A percentile compares a stretch with the other conserved stretches of the same genome.
These are phyloP conservation scores for Fusarium dlaminii DNA, from an alignment of 2,329 filamentous ascomycete species.

Conservation along the genomic window DNA sequence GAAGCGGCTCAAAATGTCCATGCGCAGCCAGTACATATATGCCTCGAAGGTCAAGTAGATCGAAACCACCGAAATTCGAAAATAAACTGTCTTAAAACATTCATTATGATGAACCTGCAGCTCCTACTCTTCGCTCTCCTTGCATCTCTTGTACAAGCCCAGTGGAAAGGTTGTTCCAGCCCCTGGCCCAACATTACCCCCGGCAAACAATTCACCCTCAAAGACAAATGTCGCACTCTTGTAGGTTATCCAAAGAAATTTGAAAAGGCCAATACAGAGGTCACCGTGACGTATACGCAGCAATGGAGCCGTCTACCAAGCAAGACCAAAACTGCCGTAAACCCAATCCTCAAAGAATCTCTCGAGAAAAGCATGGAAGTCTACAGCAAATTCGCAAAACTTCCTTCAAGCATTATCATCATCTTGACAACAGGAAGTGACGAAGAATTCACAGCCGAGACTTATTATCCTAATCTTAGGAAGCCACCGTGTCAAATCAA, in stretches of 20 bases:
- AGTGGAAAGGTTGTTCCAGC: constrained; percentile 3
- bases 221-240: constrained; percentile 4
- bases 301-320: not conserved
- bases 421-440: constrained; percentile 1
- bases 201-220: not conserved
- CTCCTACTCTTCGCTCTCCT: not conserved
- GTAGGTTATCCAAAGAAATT: constrained; percentile 13
- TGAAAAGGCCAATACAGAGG: not conserved
- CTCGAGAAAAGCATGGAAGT: constrained; percentile 1
- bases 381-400: constrained; percentile 8
- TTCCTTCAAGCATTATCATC: constrained; percentile 7
- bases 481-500: constrained; percentile 11
- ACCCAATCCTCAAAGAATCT: constrained; percentile 6
- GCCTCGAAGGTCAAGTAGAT: too few species aligned
- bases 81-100: fast-evolving
- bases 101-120: not conserved
- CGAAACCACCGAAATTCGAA: too few species aligned
- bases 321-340: not conserved
- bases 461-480: constrained; percentile 3
- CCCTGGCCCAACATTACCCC: constrained; percentile 1
- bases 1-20: not conserved
- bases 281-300: constrained; percentile 14
- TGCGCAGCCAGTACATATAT: not conserved
- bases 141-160: not conserved
- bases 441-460: not conserved